phyloP scores from a whole-genome alignment of 495 filamentous ascomycete species.

The Penicillium dipodomyicola region DNA sequence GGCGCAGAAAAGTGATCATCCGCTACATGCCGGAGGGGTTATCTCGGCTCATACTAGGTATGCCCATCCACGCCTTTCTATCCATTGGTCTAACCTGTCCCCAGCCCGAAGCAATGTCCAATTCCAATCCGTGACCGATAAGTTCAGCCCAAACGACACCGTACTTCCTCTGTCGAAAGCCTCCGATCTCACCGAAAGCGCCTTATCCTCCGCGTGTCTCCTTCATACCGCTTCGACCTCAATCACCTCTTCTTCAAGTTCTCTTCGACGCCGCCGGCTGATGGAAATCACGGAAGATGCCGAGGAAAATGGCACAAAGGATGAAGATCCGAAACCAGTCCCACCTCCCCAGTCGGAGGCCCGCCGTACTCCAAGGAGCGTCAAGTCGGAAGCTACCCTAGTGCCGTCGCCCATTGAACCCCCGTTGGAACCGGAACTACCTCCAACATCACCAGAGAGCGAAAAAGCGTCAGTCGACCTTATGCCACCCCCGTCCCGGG shows the following conservation, averaged over 20 bases:
- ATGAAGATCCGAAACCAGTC: constrained; percentile 34
- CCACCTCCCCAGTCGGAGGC: constrained; percentile 18
- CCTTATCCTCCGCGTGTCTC: constrained; percentile 83
- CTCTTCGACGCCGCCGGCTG: constrained; percentile 68
- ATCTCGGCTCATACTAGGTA: constrained; percentile 88
- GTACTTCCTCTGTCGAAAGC: constrained; percentile 68
- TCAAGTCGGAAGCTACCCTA: constrained; percentile 41
- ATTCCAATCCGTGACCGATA: constrained; percentile 80
- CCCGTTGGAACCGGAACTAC: constrained; percentile 10
- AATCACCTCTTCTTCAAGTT: constrained; percentile 81
- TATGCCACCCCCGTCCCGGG: constrained; percentile 21
- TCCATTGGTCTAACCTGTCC: constrained; percentile 7
- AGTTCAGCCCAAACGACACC: constrained; percentile 84
- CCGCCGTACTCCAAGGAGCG: constrained; percentile 36
- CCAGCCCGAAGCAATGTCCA: constrained; percentile 92
- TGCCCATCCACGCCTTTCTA: constrained; percentile 17
- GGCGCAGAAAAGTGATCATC: constrained; percentile 84
- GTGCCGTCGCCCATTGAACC: constrained; percentile 30
- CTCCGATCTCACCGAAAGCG: constrained; percentile 80
- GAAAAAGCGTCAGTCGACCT: constrained; percentile 18
- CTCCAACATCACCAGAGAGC: constrained; percentile 22
- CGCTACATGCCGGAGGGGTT: constrained; percentile 90
- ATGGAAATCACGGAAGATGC: constrained; percentile 87
- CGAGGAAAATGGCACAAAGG: constrained; percentile 62
- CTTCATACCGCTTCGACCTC: constrained; percentile 87